These are phyloP conservation scores for Thelonectria blattea DNA, from an alignment of 2,329 filamentous ascomycete genomes.

Conservation along the genomic window DNA sequence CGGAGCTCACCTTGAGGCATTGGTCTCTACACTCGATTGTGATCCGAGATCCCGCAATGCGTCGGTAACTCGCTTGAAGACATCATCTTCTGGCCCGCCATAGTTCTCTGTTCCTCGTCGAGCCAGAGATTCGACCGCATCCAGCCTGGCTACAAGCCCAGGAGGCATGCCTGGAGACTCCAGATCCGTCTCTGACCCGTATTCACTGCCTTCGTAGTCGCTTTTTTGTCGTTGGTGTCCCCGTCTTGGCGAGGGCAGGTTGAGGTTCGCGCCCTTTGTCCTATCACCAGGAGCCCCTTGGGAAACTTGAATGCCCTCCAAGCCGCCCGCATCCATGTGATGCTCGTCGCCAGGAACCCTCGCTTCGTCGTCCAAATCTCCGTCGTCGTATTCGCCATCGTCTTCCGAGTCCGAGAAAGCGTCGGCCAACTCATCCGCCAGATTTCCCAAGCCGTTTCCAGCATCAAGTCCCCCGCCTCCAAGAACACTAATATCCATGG, in stretches of 20 bases:
- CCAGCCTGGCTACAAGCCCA: conserved; percentile 71
- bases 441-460: conserved; percentile 71
- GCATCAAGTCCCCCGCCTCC: conserved; percentile 48
- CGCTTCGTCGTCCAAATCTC: conserved; percentile 43
- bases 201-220: conserved; percentile 76
- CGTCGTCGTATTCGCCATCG: conserved; percentile 58
- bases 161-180: conserved; percentile 72
- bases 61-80: conserved; percentile 72
- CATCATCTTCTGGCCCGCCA: conserved; percentile 67
- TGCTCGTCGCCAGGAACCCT: conserved; percentile 18
- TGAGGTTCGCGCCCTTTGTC: conserved; percentile 49
- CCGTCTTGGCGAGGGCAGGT: conserved; percentile 51
- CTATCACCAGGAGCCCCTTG: conserved; percentile 31
- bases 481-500: conserved; percentile 54
- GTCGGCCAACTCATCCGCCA: conserved; percentile 82
- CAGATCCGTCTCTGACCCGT: conserved; percentile 74
- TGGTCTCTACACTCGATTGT: conserved; percentile 74
- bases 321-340: conserved; percentile 23
- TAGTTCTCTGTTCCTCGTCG: conserved; percentile 70
- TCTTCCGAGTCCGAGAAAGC: conserved; percentile 71
- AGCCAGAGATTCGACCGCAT: conserved; percentile 73
- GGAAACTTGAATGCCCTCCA: conserved; percentile 18
- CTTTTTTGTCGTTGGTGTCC: conserved; percentile 60
- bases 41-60: conserved; percentile 74
- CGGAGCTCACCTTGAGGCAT: conserved; percentile 67